A percentile compares a stretch with the other conserved stretches of the same genome.
Evolutionary conservation across 2,329 filamentous ascomycete genomes (phyloP).

Genomic region (Nigrospora oryzae): DNA sequence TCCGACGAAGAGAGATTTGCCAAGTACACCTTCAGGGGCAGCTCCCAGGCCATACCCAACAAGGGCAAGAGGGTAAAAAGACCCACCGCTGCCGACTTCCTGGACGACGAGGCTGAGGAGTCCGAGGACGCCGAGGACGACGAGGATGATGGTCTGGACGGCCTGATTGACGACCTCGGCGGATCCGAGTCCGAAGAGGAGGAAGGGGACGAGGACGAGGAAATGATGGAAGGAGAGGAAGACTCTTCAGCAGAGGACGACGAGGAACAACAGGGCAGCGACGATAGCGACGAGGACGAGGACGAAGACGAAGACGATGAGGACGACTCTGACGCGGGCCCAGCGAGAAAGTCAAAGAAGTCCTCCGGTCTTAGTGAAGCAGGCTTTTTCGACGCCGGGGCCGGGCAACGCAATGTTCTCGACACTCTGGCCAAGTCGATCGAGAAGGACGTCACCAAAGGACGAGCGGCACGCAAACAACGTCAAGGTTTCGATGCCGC

Average conservation of each 20-base stretch:
- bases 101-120: constrained; percentile 21
- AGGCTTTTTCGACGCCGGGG: too few species aligned
- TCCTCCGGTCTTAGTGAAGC: constrained; percentile 42
- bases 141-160: constrained; percentile 25
- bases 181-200: constrained; percentile 14
- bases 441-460: constrained; percentile 75
- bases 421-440: constrained; percentile 54
- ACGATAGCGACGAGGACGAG: constrained; percentile 2
- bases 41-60: constrained; percentile 37
- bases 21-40: constrained; percentile 58
- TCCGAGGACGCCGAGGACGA: constrained; percentile 26
- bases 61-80: constrained; percentile 25
- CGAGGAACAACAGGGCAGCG: constrained; percentile 23
- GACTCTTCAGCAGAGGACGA: constrained; percentile 18
- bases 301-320: constrained; percentile 3
- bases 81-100: constrained; percentile 48
- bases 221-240: constrained; percentile 22
- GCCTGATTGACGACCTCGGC: constrained; percentile 24
- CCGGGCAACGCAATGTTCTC: constrained; percentile 43
- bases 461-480: constrained; percentile 77
- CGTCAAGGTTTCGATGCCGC: constrained; percentile 80
- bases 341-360: constrained; percentile 19
- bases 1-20: constrained; percentile 80
- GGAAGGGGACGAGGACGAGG: constrained; percentile 26
- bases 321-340: constrained; percentile 10